Evolutionary conservation across 495 filamentous ascomycete genomes (phyloP).

Genomic region (Xylaria bambusicola): DNA sequence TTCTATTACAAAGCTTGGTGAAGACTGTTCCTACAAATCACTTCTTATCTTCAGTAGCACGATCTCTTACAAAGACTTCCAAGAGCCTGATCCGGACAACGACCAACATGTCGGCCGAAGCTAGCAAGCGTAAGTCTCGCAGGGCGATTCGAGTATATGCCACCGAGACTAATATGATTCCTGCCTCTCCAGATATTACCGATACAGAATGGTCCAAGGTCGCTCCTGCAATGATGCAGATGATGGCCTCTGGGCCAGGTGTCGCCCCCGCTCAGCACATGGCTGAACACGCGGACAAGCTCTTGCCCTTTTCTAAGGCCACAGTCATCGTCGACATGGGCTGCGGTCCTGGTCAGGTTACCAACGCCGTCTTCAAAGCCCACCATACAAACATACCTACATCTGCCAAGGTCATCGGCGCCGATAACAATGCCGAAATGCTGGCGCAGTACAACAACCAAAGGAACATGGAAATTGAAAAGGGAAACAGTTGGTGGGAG

Average conservation of each 20-base stretch:
- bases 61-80: too few relatives aligned
- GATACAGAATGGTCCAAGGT: not conserved
- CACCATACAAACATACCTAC: not conserved
- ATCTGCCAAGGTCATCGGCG: not conserved
- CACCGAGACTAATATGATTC: not conserved
- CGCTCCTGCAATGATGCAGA: not conserved
- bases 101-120: too few relatives aligned
- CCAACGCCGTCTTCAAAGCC: not conserved
- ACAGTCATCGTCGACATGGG: not conserved
- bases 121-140: too few relatives aligned
- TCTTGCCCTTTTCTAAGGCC: not conserved
- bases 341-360: slow-evolving; percentile 1
- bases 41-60: too few relatives aligned
- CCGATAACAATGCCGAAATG: not conserved
- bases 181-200: too few relatives aligned
- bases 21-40: too few relatives aligned
- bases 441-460: not conserved
- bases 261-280: slow-evolving; percentile 4
- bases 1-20: too few relatives aligned
- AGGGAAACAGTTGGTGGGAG: not conserved
- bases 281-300: not conserved
- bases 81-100: too few relatives aligned
- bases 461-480: not conserved
- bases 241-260: not conserved
- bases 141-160: too few relatives aligned